Evolutionary conservation across 257 asterid species (phyloP), one percentile per base, ranked within the genome.

Genomic region (Nicotiana tabacum): DNA sequence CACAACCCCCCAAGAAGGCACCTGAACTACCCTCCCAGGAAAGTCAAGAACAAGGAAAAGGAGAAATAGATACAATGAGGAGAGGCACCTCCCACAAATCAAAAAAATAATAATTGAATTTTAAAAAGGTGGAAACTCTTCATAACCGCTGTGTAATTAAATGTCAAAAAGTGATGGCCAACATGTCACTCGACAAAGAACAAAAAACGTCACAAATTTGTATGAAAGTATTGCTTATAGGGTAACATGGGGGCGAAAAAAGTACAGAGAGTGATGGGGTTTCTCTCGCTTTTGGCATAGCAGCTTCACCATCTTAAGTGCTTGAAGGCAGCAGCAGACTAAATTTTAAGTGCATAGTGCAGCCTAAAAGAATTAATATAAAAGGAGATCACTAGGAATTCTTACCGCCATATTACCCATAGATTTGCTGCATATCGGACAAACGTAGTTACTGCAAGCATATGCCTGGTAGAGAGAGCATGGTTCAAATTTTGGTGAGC

Each of bases 341-440:
- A 48, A 21, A 24, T 48, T 46, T 46, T 74, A 74, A 33, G 35
- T 27, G 4, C 78, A 46, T 24, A 74, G 79, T 8, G 46, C 64
- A 51, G 29, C 62, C 69, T 35, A 30, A 66, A 27, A n/a, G 3
- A 7, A 48, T 24, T 67, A 29, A 35, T 51, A 57, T 48, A 46
- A 43, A 43, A 27, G 21, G 69, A 55, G 27, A 62, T 78, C 51
- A 48, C 62, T 58, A 33, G 39, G 66, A 58, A 13, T 78, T 64
- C 89, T 84, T 83, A 88, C 91, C 83, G 91, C 88, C 91, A 88
- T 88, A 58, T 88, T 67, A 79, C 91, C 91, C 91, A 88, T 88
- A 61, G 91, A 88, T 88, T 88, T 88, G 88, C 91, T 86, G 89
- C 91, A 88, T 81, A 88, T 77, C 8, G 91, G 89, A 48, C 91